Evolutionary conservation across 148 eudicot genomes (phyloP).

Genomic region (Rhododendron henanense): DNA sequence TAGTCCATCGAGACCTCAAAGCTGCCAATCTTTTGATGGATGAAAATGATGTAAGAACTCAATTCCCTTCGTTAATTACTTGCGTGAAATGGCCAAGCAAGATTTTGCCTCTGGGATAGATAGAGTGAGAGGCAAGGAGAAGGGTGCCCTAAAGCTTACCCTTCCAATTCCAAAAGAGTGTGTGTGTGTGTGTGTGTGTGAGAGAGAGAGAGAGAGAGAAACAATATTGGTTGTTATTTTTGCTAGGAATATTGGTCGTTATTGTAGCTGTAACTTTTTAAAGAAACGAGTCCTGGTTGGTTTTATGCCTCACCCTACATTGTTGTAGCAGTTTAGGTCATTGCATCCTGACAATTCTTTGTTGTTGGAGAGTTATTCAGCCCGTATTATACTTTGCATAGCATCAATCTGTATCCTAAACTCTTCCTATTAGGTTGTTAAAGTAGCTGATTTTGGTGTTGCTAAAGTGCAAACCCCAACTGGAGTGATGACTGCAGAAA

Average conservation of each 20-base stretch:
- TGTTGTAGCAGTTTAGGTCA: background rate
- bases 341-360: background rate
- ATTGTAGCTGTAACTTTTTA: background rate
- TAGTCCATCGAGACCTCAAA: conserved; percentile 86
- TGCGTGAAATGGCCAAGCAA: background rate
- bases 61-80: conserved; percentile 1
- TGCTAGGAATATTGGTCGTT: background rate
- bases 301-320: background rate
- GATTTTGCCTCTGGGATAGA: background rate
- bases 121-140: background rate
- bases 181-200: no score
- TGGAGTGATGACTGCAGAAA: conserved; percentile 62
- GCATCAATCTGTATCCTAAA: conserved; percentile 1
- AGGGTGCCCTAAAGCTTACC: background rate
- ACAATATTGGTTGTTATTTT: no score
- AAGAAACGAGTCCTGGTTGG: background rate
- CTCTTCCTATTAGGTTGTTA: conserved; percentile 35
- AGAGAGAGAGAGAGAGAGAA: no score
- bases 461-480: conserved; percentile 48
- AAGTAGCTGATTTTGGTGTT: conserved; percentile 62
- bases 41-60: conserved; percentile 60
- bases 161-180: background rate
- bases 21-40: conserved; percentile 85
- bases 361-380: background rate
- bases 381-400: background rate